Conservation (phyloP, 78 protist genomes). For the Trichosphaerium sp. region DNA sequence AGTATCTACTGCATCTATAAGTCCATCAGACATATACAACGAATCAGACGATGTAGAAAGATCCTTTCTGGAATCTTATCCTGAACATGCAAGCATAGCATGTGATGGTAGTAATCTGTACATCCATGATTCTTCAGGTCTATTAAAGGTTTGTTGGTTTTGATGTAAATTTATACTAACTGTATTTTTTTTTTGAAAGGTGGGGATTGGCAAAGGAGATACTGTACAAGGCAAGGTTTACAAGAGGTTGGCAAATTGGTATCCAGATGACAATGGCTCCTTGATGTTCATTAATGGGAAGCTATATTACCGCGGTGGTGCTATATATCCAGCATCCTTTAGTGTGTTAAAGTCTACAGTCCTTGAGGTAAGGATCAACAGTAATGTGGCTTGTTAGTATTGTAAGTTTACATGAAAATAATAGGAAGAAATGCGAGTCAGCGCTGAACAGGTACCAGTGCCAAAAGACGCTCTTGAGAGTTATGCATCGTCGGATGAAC, state of each 20-base stretch:
- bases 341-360: slow-evolving; percentile 26
- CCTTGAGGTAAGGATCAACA: slow-evolving; percentile 17
- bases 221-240: slow-evolving; percentile 49
- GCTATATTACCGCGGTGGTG: slow-evolving; percentile 44
- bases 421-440: background rate
- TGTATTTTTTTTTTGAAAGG: slow-evolving; percentile 17
- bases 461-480: background rate
- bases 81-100: slow-evolving; percentile 33
- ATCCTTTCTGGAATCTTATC: slow-evolving; percentile 5
- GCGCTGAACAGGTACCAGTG: slow-evolving; percentile 3
- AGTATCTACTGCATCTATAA: background rate
- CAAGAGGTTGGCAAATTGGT: slow-evolving; percentile 4
- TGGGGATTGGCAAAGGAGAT: no score
- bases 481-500: no score
- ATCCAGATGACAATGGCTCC: slow-evolving; percentile 49
- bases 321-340: slow-evolving; percentile 24
- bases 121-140: slow-evolving; percentile 42
- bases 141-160: slow-evolving; percentile 31
- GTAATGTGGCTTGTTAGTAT: background rate
- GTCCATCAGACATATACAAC: background rate
- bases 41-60: slow-evolving; percentile 11
- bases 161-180: no score
- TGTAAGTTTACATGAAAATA: background rate
- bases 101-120: slow-evolving; percentile 41
- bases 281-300: slow-evolving; percentile 2